These are phyloP conservation scores for Mycena maculata DNA, from an alignment of 768 basidiomycete genomes.

Conservation along the genomic window DNA sequence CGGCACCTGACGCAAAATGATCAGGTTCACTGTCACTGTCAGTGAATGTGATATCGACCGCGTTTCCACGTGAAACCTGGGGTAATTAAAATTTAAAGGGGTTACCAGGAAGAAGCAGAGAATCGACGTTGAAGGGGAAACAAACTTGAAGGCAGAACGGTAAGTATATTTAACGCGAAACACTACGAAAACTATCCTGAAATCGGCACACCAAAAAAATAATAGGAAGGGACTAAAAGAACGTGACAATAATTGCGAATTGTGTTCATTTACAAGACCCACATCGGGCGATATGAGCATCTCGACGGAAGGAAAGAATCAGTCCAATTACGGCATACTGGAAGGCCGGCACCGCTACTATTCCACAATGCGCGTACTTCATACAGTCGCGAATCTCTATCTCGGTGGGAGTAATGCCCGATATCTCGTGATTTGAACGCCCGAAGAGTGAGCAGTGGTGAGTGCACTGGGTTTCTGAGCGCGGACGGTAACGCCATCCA, in stretches of 20 bases:
- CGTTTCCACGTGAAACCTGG: not conserved
- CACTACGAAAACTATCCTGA: no score
- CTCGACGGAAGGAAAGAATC: not conserved
- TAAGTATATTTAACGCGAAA: no score
- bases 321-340: no score
- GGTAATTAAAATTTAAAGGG: not conserved
- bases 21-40: not conserved
- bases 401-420: conserved; percentile 15
- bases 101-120: not conserved
- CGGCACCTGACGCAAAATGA: not conserved
- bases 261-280: no score
- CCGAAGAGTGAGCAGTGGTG: conserved; percentile 72
- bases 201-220: no score
- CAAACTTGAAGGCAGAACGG: no score
- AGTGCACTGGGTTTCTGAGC: conserved; percentile 80
- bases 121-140: not conserved
- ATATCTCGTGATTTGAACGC: conserved; percentile 67
- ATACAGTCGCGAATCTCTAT: no score
- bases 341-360: no score
- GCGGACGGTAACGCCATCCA: conserved; percentile 55
- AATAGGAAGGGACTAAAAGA: no score
- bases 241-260: no score
- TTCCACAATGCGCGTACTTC: no score
- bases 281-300: no score
- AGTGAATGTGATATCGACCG: not conserved